Base-by-base conservation (phyloP, 1,139 yeast species). In the Hansenula anomala region DNA sequence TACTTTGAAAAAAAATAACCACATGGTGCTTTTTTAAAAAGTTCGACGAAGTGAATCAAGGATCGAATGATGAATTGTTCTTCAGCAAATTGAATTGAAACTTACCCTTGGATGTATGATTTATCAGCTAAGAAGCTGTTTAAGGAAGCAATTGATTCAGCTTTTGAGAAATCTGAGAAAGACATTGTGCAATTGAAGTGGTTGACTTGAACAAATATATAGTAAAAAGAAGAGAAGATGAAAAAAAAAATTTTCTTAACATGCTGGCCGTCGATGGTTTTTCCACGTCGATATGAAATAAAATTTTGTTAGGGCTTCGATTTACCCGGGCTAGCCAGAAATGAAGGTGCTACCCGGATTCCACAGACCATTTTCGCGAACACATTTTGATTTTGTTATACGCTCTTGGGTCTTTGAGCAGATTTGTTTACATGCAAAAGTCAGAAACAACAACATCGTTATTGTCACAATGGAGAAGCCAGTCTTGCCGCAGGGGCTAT, bases 61-160 rank as follows among this genome's bases (percentile, higher is more conserved):
- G n/a, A n/a, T n/a, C n/a, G n/a, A n/a, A n/a, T n/a, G n/a, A n/a
- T n/a, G n/a, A n/a, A n/a, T n/a, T n/a, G n/a, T n/a, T n/a, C n/a
- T n/a, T n/a, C n/a, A n/a, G n/a, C n/a, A n/a, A n/a, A 38, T 23
- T 20, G 33, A 33, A 23, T 31, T 36, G 22, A 23, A 39, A 75
- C 95, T 67, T 83, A 87, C 95, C 96, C 96, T 66, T 86, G 92
- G 60, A 89, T 64, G 85, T 88, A 89, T 54, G 95, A 84, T 78
- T 88, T 86, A 72, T 85, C 90, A 69, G 83, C 87, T 71, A 90
- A 81, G 78, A 77, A 81, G 59, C 76, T 75, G 86, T 89, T 82
- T 67, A 90, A 85, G 66, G 88, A 74, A 69, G 84, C 73, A 65
- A 90, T 71, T 65, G 97, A 75, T 71, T 81, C 89, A 60, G 78